Conservation (phyloP, 2,329 filamentous ascomycete species). For the Penicillium sp. region DNA sequence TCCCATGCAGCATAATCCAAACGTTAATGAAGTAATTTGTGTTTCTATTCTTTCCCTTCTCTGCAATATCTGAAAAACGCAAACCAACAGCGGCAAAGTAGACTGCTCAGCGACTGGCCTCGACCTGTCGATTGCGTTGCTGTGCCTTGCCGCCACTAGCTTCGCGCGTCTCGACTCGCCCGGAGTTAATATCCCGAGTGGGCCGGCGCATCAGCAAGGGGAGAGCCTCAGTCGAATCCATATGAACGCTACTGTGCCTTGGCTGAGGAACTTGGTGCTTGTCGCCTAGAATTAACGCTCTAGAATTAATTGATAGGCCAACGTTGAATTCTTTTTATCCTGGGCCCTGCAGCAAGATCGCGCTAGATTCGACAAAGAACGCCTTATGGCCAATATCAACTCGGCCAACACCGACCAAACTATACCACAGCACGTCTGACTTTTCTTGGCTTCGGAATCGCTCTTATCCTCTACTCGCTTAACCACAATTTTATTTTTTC, state of each 20-base stretch:
- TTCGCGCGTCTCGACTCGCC: conserved; percentile 15
- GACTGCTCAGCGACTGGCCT: conserved; percentile 12
- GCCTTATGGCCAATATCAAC: neutral
- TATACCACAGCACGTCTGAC: neutral
- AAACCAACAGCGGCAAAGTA: conserved; percentile 29
- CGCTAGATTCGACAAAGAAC: conserved; percentile 3
- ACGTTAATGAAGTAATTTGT: neutral
- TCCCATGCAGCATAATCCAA: conserved; percentile 7
- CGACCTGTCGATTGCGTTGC: conserved; percentile 16
- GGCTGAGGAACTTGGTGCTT: conserved; percentile 3
- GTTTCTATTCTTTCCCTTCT: neutral
- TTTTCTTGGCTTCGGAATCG: neutral
- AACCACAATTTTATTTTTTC: neutral
- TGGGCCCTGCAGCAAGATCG: conserved; percentile 1
- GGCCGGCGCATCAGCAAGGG: conserved; percentile 5
- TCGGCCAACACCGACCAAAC: conserved; percentile 1
- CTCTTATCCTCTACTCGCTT: neutral
- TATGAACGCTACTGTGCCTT: conserved; percentile 1
- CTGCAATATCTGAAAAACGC: neutral
- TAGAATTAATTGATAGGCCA: conserved; percentile 20
- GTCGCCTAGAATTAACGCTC: conserved; percentile 4
- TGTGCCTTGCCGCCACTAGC: conserved; percentile 25
- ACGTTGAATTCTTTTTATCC: conserved; percentile 1
- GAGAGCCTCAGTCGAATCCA: conserved; percentile 8
- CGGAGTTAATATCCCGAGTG: conserved; percentile 14